Percentiles rank a stretch among this genome's conserved stretches.
Conservation (phyloP, 805 yeast genomes). For the Cyberlindnera xylosilytica region DNA sequence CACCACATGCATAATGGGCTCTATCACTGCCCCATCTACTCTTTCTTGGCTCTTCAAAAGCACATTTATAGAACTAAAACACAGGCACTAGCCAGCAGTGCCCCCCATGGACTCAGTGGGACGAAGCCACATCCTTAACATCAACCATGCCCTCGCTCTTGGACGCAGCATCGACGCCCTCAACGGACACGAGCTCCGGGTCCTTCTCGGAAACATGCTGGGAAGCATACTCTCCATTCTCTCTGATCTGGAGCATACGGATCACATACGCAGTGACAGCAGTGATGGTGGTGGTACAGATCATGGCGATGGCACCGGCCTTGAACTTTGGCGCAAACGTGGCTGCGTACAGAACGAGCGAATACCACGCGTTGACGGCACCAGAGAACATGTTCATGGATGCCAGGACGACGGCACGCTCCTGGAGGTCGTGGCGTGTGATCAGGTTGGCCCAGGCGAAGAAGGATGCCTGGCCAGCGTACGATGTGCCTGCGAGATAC, state of each 20-base stretch:
- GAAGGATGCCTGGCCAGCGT: constrained; percentile 58
- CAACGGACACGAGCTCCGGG: neutral
- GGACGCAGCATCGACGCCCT: too few relatives aligned
- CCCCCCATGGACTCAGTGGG: neutral
- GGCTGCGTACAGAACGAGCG: constrained; percentile 49
- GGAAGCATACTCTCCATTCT: constrained; percentile 17
- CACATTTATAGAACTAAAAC: too few relatives aligned
- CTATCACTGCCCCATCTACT: too few relatives aligned
- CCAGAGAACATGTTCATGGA: constrained; percentile 65
- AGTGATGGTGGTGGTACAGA: constrained; percentile 46
- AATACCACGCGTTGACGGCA: constrained; percentile 67
- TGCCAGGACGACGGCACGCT: constrained; percentile 60
- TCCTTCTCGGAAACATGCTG: neutral
- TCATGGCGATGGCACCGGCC: constrained; percentile 55
- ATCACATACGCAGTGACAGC: constrained; percentile 38
- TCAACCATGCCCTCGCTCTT: too few relatives aligned
- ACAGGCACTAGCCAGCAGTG: neutral
- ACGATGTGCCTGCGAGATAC: constrained; percentile 50
- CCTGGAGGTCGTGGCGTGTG: constrained; percentile 56
- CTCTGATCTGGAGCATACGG: constrained; percentile 41
- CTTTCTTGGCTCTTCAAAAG: too few relatives aligned
- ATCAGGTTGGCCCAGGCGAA: constrained; percentile 65
- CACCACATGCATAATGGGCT: too few relatives aligned
- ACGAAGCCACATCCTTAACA: neutral
- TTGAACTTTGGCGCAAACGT: constrained; percentile 47